phyloP scores from a whole-genome alignment of 2,329 filamentous ascomycete species.

The Cladosporium sp. region DNA sequence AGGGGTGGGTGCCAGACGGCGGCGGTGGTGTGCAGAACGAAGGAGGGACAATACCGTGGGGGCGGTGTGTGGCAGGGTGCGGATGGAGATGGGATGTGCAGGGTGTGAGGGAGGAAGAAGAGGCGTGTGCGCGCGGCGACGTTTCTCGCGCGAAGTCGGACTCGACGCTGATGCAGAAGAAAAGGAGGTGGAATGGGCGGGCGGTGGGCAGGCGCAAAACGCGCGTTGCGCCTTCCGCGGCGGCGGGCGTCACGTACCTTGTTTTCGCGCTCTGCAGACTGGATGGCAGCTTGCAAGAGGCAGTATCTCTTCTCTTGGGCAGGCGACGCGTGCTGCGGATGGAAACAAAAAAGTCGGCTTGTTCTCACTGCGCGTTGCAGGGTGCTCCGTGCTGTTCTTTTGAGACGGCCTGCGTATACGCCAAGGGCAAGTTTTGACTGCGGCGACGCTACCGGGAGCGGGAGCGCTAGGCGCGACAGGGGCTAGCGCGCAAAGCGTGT shows the following conservation, averaged over 20 bases:
- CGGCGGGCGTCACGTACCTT: neutral
- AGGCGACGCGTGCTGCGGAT: neutral
- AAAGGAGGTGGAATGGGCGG: constrained; percentile 4
- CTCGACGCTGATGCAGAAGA: constrained; percentile 6
- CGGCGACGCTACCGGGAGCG: neutral
- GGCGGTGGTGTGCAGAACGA: neutral
- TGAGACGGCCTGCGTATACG: neutral
- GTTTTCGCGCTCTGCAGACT: neutral
- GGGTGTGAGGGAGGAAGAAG: neutral
- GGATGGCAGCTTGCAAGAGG: neutral
- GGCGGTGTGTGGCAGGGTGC: constrained; percentile 1
- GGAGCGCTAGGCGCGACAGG: neutral
- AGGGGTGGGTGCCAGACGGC: neutral
- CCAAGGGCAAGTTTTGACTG: neutral
- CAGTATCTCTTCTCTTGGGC: neutral
- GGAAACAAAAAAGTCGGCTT: constrained; percentile 7
- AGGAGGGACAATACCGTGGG: neutral
- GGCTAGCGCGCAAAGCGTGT: neutral
- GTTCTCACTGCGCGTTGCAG: constrained; percentile 7
- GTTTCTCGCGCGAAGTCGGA: constrained; percentile 5
- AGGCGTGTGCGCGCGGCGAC: neutral
- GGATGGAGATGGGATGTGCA: neutral
- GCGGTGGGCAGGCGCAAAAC: constrained; percentile 1
- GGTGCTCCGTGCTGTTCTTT: neutral
- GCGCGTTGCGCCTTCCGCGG: neutral